Evolutionary conservation across 2,329 filamentous ascomycete genomes (phyloP), one percentile per base, ranked within the genome.

Genomic region (Fusarium incarnatum): DNA sequence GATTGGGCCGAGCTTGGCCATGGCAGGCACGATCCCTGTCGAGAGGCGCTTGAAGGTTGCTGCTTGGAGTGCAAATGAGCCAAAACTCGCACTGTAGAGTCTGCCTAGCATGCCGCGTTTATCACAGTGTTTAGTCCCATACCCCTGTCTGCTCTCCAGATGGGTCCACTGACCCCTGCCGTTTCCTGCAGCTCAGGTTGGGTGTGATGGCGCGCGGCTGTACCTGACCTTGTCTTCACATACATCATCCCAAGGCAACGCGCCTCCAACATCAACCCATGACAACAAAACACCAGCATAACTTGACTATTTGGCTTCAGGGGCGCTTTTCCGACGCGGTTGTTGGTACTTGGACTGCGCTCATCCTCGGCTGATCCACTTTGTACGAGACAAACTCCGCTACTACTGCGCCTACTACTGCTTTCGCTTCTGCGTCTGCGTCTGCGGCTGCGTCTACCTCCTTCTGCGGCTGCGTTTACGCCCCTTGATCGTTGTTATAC

Each of bases 181-280:
- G 45, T 34, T 68, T 70, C 50, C 67, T 67, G 67, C 62, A 70
- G 55, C 37, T 66, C 30, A 56, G 67, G 63, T 66, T 66, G 63
- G 53, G 60, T 56, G 58, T 71, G 60, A 60, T 64, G 66, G 73
- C 66, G 70, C 69, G 73, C 73, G 73, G 71, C 71, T 74, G 72
- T 74, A 65, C 72, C 55, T 67, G 34, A 23, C 37, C 60, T 60
- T 58, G 61, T 62, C 49, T 60, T 65, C 60, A 61, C 48, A 74
- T 70, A n/a, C 23, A 52, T 52, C 49, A 41, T 16, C 25, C 9
- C 32, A 41, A 40, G 49, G 13, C 65, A 70, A 68, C 64, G 70
- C 68, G 70, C 67, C 64, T 62, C 57, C 58, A 63, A 60, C 61
- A 62, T 60, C 60, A 63, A 68, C 63, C 63, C 59, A 73, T 72